Evolutionary conservation across 2,329 filamentous ascomycete species (phyloP).

Genomic region (Aureobasidium sp.): DNA sequence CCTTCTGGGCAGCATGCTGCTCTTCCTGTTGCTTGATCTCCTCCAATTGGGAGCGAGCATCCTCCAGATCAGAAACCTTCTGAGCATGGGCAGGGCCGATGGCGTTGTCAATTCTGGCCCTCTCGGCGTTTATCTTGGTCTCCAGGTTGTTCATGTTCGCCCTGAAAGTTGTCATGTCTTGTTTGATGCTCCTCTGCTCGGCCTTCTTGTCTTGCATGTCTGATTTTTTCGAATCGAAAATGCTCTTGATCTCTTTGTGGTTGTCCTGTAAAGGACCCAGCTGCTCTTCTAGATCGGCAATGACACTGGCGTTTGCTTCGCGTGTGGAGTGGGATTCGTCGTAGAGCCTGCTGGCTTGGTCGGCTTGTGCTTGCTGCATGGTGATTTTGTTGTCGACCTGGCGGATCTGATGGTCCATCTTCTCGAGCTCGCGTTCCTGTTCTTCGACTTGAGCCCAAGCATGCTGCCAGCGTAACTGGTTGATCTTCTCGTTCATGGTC

Average conservation of each 20-base stretch:
- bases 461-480: slow-evolving; percentile 57
- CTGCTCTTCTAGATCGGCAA: slow-evolving; percentile 30
- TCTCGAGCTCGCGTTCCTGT: slow-evolving; percentile 49
- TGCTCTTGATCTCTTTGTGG: slow-evolving; percentile 44
- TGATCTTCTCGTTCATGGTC: slow-evolving; percentile 55
- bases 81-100: slow-evolving; percentile 63
- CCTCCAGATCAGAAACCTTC: slow-evolving; percentile 53
- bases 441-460: slow-evolving; percentile 85
- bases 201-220: slow-evolving; percentile 27
- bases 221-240: slow-evolving; percentile 36
- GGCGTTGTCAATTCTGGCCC: slow-evolving; percentile 51
- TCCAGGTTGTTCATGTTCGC: slow-evolving; percentile 36
- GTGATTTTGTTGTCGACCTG: slow-evolving; percentile 42
- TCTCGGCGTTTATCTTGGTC: slow-evolving; percentile 48
- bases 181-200: slow-evolving; percentile 60
- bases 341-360: slow-evolving; percentile 37
- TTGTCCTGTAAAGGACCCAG: slow-evolving; percentile 41
- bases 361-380: slow-evolving; percentile 39
- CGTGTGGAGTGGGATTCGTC: slow-evolving; percentile 37
- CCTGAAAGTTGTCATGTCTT: slow-evolving; percentile 49
- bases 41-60: slow-evolving; percentile 35
- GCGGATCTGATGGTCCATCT: slow-evolving; percentile 26
- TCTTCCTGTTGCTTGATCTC: slow-evolving; percentile 40
- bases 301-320: slow-evolving; percentile 30
- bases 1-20: slow-evolving; percentile 38